phyloP scores from a whole-genome alignment of 1,284 basidiomycete species.

The Cutaneotrichosporon mucoides region DNA sequence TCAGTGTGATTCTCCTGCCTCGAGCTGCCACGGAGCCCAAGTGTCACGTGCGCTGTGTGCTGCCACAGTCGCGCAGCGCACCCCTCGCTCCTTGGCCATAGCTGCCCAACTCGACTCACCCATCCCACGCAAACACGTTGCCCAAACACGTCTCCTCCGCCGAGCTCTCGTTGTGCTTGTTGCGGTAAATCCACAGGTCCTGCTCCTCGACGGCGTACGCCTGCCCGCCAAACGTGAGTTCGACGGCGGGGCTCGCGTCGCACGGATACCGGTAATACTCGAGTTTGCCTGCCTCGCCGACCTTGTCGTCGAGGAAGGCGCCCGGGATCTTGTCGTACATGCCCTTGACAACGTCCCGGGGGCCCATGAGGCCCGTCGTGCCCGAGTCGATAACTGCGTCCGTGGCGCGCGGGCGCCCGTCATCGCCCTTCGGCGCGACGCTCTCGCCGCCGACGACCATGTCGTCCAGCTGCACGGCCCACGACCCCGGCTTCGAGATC shows the following conservation, averaged over 20 bases:
- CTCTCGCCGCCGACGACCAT: slow-evolving; percentile 39
- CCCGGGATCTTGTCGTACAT: slow-evolving; percentile 57
- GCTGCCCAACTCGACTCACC: too few relatives aligned
- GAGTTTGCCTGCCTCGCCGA: slow-evolving; percentile 57
- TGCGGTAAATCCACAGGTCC: background rate
- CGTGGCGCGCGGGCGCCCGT: slow-evolving; percentile 8
- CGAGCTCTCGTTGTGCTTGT: background rate
- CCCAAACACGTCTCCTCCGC: background rate
- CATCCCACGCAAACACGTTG: background rate
- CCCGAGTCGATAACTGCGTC: slow-evolving; percentile 59
- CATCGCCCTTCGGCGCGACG: slow-evolving; percentile 25
- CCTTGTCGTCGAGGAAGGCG: slow-evolving; percentile 64
- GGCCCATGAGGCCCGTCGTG: slow-evolving; percentile 85
- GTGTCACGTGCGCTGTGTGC: too few relatives aligned
- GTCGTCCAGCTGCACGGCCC: slow-evolving; percentile 41
- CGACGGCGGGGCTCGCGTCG: slow-evolving; percentile 60
- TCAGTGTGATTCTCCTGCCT: too few relatives aligned
- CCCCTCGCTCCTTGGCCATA: too few relatives aligned
- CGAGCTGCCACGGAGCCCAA: background rate
- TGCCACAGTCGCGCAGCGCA: too few relatives aligned
- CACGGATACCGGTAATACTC: slow-evolving; percentile 75
- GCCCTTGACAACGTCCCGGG: slow-evolving; percentile 46
- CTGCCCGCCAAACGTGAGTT: slow-evolving; percentile 62
- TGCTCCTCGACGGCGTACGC: background rate
- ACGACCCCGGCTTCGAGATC: slow-evolving; percentile 24